Conservation (phyloP, 2,329 filamentous ascomycete species). For the Aspergillus alliaceus region DNA sequence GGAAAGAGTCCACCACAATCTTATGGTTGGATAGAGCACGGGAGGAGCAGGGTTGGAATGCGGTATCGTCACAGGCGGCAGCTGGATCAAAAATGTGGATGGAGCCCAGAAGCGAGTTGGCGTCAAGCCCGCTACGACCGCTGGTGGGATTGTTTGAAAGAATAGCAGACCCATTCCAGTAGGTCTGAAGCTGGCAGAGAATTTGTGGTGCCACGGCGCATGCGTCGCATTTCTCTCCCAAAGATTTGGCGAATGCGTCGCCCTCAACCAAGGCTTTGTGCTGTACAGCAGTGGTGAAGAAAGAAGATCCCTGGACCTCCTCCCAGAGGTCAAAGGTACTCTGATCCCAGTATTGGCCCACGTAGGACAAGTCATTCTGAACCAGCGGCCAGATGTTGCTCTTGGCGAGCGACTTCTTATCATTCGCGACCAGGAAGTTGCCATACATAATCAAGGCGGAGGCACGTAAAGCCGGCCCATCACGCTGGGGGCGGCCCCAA, state of each 20-base stretch:
- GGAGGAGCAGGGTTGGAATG: slow-evolving; percentile 74
- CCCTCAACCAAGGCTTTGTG: slow-evolving; percentile 63
- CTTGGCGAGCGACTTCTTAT: slow-evolving; percentile 50
- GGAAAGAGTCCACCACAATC: slow-evolving; percentile 70
- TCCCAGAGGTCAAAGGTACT: slow-evolving; percentile 77
- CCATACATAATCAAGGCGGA: slow-evolving; percentile 70
- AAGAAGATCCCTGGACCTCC: slow-evolving; percentile 71
- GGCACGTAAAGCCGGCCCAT: slow-evolving; percentile 73
- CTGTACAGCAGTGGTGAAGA: slow-evolving; percentile 70
- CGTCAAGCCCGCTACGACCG: slow-evolving; percentile 67
- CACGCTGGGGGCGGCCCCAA: slow-evolving; percentile 76
- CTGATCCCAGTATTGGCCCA: slow-evolving; percentile 48
- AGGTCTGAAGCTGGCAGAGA: slow-evolving; percentile 70
- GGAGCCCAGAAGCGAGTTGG: slow-evolving; percentile 60
- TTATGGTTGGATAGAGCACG: slow-evolving; percentile 71
- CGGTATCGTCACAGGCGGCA: slow-evolving; percentile 37
- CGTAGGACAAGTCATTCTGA: slow-evolving; percentile 71
- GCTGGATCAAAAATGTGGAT: slow-evolving; percentile 38
- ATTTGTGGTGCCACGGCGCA: slow-evolving; percentile 68
- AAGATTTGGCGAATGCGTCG: slow-evolving; percentile 59
- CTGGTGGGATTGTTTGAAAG: slow-evolving; percentile 62
- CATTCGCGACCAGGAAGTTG: slow-evolving; percentile 68
- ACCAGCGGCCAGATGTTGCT: slow-evolving; percentile 69
- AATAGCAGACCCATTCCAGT: slow-evolving; percentile 66
- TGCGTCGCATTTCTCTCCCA: slow-evolving; percentile 59